Percentiles rank a stretch among this genome's conserved stretches.
Evolutionary conservation across 306 rosid genomes (phyloP).

Genomic region (Malus fusca): DNA sequence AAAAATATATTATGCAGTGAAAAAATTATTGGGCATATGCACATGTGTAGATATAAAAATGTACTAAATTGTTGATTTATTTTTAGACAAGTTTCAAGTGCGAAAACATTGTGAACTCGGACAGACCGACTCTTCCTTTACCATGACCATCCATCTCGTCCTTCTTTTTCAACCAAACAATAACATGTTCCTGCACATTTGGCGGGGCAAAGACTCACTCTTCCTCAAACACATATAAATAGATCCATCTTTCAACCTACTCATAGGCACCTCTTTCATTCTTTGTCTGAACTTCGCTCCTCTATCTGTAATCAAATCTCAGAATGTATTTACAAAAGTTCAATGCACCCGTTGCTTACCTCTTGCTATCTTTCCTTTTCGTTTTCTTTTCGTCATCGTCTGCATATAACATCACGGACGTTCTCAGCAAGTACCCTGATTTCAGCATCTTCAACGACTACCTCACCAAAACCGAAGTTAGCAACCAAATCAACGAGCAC

Average conservation of each 20-base stretch:
- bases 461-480: background rate
- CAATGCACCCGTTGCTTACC: background rate
- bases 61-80: no score
- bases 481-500: background rate
- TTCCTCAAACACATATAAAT: background rate
- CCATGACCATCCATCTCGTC: background rate
- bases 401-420: background rate
- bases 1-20: no score
- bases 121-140: background rate
- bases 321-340: background rate
- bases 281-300: background rate
- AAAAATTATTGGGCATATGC: no score
- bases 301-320: background rate
- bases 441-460: slow-evolving; percentile 11
- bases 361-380: background rate
- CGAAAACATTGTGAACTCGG: background rate
- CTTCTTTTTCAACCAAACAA: background rate
- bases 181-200: background rate
- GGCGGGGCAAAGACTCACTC: background rate
- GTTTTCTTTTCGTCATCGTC: background rate
- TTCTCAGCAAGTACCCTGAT: background rate
- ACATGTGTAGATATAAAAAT: no score
- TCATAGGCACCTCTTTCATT: background rate
- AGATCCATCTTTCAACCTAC: background rate
- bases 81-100: no score